These are phyloP conservation scores for Colletotrichum chrysophilum DNA, from an alignment of 2,329 filamentous ascomycete species.

Conservation along the genomic window DNA sequence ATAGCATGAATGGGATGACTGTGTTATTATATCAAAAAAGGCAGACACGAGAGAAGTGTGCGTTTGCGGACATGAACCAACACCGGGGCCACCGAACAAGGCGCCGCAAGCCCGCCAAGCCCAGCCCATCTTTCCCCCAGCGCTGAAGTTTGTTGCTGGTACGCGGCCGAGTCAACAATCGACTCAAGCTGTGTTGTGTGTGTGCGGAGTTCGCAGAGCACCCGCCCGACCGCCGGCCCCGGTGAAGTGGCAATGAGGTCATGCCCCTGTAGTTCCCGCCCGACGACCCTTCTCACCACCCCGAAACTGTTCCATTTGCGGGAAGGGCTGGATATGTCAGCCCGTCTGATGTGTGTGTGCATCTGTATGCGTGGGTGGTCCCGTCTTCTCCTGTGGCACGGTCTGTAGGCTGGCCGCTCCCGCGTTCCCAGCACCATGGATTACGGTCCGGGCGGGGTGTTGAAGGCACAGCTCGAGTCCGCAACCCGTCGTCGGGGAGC, in stretches of 20 bases:
- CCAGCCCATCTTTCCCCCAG: background rate
- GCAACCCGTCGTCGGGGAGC: background rate
- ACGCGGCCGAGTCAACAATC: background rate
- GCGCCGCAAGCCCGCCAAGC: background rate
- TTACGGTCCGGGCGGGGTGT: background rate
- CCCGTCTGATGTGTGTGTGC: background rate
- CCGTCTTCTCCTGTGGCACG: background rate
- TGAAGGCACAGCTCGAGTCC: background rate
- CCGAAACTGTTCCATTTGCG: background rate
- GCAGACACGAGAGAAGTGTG: background rate
- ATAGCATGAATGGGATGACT: background rate
- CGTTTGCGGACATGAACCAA: slow-evolving; percentile 2
- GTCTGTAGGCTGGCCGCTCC: background rate
- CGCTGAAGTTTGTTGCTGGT: background rate
- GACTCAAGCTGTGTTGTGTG: background rate
- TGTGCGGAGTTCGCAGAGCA: slow-evolving; percentile 10
- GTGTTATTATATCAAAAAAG: slow-evolving; percentile 4
- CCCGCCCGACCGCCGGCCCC: slow-evolving; percentile 11
- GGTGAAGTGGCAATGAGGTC: slow-evolving; percentile 7
- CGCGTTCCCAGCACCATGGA: background rate
- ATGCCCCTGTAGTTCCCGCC: background rate
- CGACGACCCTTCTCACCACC: background rate
- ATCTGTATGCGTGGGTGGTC: background rate
- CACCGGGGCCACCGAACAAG: background rate
- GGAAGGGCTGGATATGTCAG: background rate